phyloP scores from a whole-genome alignment of 306 rosid species.

The Acmispon strigosus region DNA sequence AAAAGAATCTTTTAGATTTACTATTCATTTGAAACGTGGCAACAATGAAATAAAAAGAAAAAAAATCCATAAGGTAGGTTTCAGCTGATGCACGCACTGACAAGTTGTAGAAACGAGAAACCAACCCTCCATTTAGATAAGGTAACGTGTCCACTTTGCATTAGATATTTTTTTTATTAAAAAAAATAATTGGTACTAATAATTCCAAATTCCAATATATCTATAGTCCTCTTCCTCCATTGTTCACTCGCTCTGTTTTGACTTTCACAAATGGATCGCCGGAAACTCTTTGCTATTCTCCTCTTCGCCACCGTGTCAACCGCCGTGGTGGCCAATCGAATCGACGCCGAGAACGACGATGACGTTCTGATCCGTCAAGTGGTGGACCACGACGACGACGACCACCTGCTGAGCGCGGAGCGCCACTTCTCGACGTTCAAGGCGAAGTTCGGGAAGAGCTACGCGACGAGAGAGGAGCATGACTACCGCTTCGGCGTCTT shows the following conservation, averaged over 20 bases:
- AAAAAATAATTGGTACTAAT: not conserved
- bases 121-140: not conserved
- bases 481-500: conserved; percentile 70
- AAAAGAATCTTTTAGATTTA: not conserved
- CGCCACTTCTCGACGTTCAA: conserved; percentile 73
- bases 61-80: not conserved
- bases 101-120: not conserved
- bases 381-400: conserved; percentile 44
- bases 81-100: not conserved
- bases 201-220: not conserved
- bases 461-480: conserved; percentile 64
- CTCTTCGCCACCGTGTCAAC: conserved; percentile 30
- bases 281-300: conserved; percentile 12
- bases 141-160: not conserved
- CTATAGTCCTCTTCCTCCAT: not conserved
- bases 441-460: conserved; percentile 49
- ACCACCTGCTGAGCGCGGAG: conserved; percentile 54
- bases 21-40: not conserved
- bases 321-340: conserved; percentile 1
- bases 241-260: not conserved
- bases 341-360: not conserved
- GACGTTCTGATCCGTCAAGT: conserved; percentile 68
- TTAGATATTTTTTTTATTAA: not conserved
- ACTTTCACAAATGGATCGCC: conserved; percentile 33
- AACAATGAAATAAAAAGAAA: not conserved